Conservation (phyloP, 164 flowering plant genomes). For the Vitis riparia region DNA sequence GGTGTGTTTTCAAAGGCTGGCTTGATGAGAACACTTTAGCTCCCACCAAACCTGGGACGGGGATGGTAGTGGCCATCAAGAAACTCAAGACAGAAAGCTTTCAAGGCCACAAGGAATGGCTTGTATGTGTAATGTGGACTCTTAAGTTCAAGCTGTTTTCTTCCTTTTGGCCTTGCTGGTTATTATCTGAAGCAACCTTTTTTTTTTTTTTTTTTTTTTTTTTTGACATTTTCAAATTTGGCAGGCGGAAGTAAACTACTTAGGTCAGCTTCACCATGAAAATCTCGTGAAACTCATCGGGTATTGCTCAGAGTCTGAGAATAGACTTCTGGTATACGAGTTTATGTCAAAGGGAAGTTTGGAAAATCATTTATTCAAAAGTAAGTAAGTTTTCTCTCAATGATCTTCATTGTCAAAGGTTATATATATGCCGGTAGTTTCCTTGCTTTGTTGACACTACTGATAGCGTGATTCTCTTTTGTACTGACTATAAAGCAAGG, state of each 20-base stretch:
- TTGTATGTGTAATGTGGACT: constrained; percentile 39
- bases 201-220: background rate
- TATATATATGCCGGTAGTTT: too few species aligned
- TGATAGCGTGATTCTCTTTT: too few species aligned
- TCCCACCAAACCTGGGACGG: constrained; percentile 65
- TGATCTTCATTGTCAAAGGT: background rate
- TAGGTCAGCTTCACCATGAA: constrained; percentile 66
- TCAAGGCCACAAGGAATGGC: constrained; percentile 96
- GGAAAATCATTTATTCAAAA: constrained; percentile 86
- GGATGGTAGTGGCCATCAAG: constrained; percentile 71
- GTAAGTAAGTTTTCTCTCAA: constrained; percentile 35
- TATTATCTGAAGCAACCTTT: background rate
- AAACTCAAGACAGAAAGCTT: constrained; percentile 68
- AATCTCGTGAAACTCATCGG: constrained; percentile 78
- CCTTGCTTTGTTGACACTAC: background rate
- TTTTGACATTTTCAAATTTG: constrained; percentile 2
- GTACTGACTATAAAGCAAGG: too few species aligned
- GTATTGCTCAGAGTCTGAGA: constrained; percentile 57
- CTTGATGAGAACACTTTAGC: constrained; percentile 54
- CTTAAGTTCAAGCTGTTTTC: background rate
- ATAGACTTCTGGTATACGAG: constrained; percentile 80
- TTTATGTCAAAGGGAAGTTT: constrained; percentile 82
- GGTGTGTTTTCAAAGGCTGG: constrained; percentile 92
- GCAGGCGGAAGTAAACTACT: constrained; percentile 75
- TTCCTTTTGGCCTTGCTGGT: background rate